Conservation (phyloP, 1,284 basidiomycete species). For the Heterobasidion irregulare region DNA sequence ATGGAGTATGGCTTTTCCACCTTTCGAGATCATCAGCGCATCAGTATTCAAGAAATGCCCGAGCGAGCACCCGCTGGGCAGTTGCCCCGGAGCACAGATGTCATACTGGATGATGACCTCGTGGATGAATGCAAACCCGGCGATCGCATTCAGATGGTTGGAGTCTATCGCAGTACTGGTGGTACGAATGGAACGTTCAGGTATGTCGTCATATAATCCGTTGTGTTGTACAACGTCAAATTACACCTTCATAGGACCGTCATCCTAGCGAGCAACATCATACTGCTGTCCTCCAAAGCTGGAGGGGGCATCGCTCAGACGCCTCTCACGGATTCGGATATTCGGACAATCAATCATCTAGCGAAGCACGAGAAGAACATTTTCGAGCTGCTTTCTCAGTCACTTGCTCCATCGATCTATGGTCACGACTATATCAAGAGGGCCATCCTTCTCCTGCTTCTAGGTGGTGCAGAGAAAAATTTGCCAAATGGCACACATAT, state of each 20-base stretch:
- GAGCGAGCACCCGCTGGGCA: conserved; percentile 97
- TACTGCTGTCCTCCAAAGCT: conserved; percentile 93
- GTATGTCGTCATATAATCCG: conserved; percentile 29
- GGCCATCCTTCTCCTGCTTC: conserved; percentile 85
- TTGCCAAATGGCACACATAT: conserved; percentile 97
- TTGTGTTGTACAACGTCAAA: no score
- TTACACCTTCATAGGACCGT: conserved; percentile 56
- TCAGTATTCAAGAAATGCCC: conserved; percentile 99
- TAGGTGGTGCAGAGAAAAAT: conserved; percentile 98
- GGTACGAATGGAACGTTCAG: conserved; percentile 87
- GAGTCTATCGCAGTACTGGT: conserved; percentile 90
- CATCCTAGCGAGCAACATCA: conserved; percentile 93
- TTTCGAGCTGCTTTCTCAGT: conserved; percentile 86
- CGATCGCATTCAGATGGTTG: conserved; percentile 95
- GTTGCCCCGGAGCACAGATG: conserved; percentile 91
- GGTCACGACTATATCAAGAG: conserved; percentile 96
- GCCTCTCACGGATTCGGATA: conserved; percentile 89
- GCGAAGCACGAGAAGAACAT: conserved; percentile 75
- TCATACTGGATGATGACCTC: conserved; percentile 94
- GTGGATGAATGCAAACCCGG: conserved; percentile 98
- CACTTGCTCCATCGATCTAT: conserved; percentile 95
- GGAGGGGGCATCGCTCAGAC: conserved; percentile 95
- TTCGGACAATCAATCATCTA: conserved; percentile 94
- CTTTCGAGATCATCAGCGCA: conserved; percentile 95
- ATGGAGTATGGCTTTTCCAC: conserved; percentile 92